Evolutionary conservation across 306 rosid genomes (phyloP).

Genomic region (Quercus berberidifolia): DNA sequence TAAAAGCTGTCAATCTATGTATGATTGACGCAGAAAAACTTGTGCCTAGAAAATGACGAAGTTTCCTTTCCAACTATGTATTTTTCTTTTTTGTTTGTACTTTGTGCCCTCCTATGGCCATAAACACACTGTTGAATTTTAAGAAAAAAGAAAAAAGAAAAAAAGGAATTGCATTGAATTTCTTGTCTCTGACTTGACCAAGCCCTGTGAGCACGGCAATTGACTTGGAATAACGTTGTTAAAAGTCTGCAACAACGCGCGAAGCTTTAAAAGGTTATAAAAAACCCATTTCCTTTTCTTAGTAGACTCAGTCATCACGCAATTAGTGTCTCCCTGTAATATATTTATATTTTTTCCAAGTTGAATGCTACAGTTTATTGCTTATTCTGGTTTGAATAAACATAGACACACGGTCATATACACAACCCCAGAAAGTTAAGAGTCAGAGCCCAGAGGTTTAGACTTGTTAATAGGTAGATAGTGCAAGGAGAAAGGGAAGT

Average conservation of each 20-base stretch:
- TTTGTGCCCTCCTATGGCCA: no score
- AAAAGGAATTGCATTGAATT: slow-evolving; percentile 5
- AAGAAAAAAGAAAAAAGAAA: no score
- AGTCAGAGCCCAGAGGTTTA: background rate
- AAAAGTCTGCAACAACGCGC: background rate
- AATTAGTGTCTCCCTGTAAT: background rate
- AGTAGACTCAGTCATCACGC: background rate
- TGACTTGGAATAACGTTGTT: slow-evolving; percentile 23
- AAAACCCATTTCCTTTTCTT: background rate
- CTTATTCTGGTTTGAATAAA: background rate
- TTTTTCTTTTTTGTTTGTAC: no score
- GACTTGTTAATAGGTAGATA: background rate
- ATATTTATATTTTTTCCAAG: background rate
- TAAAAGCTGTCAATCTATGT: no score
- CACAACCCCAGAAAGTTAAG: no score
- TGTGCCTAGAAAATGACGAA: no score
- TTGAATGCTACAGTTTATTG: background rate
- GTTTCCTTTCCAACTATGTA: no score
- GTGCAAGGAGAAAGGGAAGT: background rate
- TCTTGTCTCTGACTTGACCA: slow-evolving; percentile 13
- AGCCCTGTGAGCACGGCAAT: slow-evolving; percentile 14
- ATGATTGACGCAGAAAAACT: no score
- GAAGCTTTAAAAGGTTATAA: background rate
- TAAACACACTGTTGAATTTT: no score
- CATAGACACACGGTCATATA: background rate